Base-by-base conservation (phyloP, 2,329 filamentous ascomycete genomes). In the Cordyceps cateniannulata region DNA sequence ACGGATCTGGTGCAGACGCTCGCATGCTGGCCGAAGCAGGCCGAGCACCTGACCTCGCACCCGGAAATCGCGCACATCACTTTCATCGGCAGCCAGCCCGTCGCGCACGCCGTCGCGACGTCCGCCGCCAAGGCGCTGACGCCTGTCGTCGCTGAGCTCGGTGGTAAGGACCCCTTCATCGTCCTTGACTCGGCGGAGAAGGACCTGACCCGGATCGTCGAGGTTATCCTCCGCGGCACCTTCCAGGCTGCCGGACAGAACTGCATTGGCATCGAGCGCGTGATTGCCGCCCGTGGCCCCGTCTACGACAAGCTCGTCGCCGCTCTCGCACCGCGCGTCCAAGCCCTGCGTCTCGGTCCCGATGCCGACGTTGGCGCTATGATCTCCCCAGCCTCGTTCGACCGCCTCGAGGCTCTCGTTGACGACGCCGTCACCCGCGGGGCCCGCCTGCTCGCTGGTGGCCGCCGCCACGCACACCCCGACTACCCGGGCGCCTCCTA, bases 191-290 rank as follows among this genome's bases (percentile, higher is more conserved):
- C 95, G 47, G 81, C 88, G 3, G 74, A 74, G 52, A 71, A 72
- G 62, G 82, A 91, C 68, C 80, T 98, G 62, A 76, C 84, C 5
- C 85, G 89, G 47, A 87, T 98, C 54, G 83, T 85, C 44, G 90
- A 92, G 64, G 89, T 96, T 64, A 84, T 98, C 64, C 87, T 99
- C 77, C 86, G 95, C 58, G 95, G 93, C 57, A 91, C 91, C 10
- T 99, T 98, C 76, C 95, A 99, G 75, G 92, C 92, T 56, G 88
- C 92, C 18, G 95, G 95, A 1, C 95, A 99, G 74, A 99, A 99
- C 77, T 99, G 95, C 75, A 93, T 99, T 70, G 95, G 95, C 60
- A 93, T 97, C 66, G 95, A 99, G 77, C 89, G 95, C 60, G 87
- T 98, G 69, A 87, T 98, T 66, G 91, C 89, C 25, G 82, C 90